A percentile compares a stretch with the other conserved stretches of the same genome.
Evolutionary conservation across 305 asterid species (phyloP).

Genomic region (Fraxinus xanthoxyloides): DNA sequence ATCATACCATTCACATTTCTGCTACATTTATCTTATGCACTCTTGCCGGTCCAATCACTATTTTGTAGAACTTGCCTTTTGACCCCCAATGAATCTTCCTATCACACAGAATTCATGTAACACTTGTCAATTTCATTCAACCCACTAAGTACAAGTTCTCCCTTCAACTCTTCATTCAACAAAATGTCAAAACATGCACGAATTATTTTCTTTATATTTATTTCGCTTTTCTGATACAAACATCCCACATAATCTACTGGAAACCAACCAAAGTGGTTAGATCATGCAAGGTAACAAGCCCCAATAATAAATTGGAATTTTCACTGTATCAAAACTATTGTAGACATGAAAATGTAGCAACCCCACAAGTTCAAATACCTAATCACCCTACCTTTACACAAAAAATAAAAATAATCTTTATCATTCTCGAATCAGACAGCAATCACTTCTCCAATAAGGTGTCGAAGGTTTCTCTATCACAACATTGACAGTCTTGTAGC

Average conservation of each 20-base stretch:
- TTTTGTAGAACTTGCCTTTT: background rate
- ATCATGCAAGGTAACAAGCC: background rate
- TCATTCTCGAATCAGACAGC: background rate
- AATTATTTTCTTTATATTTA: background rate
- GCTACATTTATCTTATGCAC: background rate
- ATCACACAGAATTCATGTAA: background rate
- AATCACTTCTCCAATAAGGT: background rate
- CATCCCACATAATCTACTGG: background rate
- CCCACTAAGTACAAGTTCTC: background rate
- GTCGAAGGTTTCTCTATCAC: background rate
- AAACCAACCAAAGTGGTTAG: background rate
- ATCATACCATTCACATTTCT: background rate
- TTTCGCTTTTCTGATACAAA: background rate
- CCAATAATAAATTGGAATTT: background rate
- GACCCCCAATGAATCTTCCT: background rate
- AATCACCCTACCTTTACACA: background rate
- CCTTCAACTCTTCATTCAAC: background rate
- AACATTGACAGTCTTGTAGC: background rate
- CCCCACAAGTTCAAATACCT: background rate
- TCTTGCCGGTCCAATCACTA: background rate
- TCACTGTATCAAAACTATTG: background rate
- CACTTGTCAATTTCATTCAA: background rate
- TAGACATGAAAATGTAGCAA: background rate
- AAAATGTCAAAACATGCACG: background rate
- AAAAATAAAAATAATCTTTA: background rate